Percentiles rank a stretch among this genome's conserved stretches.
These are phyloP conservation scores for Cylindrotheca fusiformis DNA, from an alignment of 108 stramenopile species.

Conservation along the genomic window DNA sequence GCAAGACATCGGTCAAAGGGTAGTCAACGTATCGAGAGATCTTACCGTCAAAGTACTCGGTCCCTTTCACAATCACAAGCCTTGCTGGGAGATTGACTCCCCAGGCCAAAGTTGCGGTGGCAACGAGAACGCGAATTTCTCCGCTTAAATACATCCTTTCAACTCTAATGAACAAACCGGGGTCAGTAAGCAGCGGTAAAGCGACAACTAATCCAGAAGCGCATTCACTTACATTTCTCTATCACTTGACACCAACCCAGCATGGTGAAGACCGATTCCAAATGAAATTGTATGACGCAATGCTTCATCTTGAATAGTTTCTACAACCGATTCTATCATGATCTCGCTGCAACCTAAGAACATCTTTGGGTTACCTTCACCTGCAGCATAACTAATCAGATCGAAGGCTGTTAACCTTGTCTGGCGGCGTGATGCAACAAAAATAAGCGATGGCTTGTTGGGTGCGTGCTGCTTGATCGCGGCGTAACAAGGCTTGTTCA, in stretches of 20 bases:
- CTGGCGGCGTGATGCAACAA: slow-evolving; percentile 92
- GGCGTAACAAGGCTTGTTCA: slow-evolving; percentile 99
- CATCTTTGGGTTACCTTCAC: slow-evolving; percentile 68
- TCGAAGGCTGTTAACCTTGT: slow-evolving; percentile 97
- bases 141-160: slow-evolving; percentile 89
- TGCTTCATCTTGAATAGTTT: slow-evolving; percentile 78
- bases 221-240: slow-evolving; percentile 41
- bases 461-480: slow-evolving; percentile 95
- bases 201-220: too few relatives aligned
- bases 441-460: slow-evolving; percentile 91
- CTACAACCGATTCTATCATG: slow-evolving; percentile 66
- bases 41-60: slow-evolving; percentile 98
- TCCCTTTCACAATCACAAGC: slow-evolving; percentile 85
- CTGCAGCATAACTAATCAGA: slow-evolving; percentile 82
- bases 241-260: slow-evolving; percentile 75
- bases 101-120: slow-evolving; percentile 60
- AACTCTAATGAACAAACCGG: slow-evolving; percentile 51
- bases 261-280: slow-evolving; percentile 98
- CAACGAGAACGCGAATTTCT: slow-evolving; percentile 94
- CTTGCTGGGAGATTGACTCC: slow-evolving; percentile 96
- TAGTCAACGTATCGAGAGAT: slow-evolving; percentile 93
- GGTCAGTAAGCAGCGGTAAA: too few relatives aligned
- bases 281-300: slow-evolving; percentile 93
- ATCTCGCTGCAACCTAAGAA: slow-evolving; percentile 80
- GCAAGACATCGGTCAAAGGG: slow-evolving; percentile 97